A percentile compares a stretch with the other conserved stretches of the same genome.
phyloP scores from a whole-genome alignment of 306 rosid species.

The Casuarina cunninghamiana region DNA sequence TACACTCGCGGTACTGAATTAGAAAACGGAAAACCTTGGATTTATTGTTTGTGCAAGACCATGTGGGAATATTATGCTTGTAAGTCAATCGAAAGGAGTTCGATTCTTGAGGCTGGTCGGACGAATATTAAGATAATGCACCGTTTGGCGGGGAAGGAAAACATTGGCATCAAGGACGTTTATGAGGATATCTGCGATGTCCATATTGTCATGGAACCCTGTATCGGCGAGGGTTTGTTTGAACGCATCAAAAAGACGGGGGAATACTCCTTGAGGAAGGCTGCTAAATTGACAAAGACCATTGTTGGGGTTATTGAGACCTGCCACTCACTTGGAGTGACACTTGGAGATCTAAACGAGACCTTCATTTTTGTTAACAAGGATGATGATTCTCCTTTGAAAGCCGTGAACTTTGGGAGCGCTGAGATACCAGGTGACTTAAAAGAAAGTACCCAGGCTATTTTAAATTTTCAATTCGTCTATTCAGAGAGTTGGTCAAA shows the following conservation, averaged over 20 bases:
- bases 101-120: slow-evolving; percentile 50
- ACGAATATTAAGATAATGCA: slow-evolving; percentile 72
- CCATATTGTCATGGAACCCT: slow-evolving; percentile 60
- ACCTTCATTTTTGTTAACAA: slow-evolving; percentile 45
- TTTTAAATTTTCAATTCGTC: too few relatives aligned
- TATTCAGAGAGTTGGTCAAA: too few relatives aligned
- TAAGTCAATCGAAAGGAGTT: slow-evolving; percentile 56
- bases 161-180: slow-evolving; percentile 49
- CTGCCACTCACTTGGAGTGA: slow-evolving; percentile 41
- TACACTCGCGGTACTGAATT: too few relatives aligned
- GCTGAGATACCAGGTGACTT: too few relatives aligned
- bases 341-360: slow-evolving; percentile 56
- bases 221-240: slow-evolving; percentile 48
- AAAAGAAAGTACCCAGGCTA: too few relatives aligned
- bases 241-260: slow-evolving; percentile 41
- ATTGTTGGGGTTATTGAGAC: slow-evolving; percentile 33
- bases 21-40: too few relatives aligned
- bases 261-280: slow-evolving; percentile 35
- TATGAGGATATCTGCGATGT: slow-evolving; percentile 46
- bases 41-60: too few relatives aligned
- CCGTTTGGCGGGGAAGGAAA: slow-evolving; percentile 42
- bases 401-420: slow-evolving; percentile 47
- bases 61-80: slow-evolving; percentile 33
- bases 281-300: slow-evolving; percentile 36
- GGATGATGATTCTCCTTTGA: slow-evolving; percentile 43